Conservation (phyloP, 495 filamentous ascomycete genomes). For the Terfezia boudieri region DNA sequence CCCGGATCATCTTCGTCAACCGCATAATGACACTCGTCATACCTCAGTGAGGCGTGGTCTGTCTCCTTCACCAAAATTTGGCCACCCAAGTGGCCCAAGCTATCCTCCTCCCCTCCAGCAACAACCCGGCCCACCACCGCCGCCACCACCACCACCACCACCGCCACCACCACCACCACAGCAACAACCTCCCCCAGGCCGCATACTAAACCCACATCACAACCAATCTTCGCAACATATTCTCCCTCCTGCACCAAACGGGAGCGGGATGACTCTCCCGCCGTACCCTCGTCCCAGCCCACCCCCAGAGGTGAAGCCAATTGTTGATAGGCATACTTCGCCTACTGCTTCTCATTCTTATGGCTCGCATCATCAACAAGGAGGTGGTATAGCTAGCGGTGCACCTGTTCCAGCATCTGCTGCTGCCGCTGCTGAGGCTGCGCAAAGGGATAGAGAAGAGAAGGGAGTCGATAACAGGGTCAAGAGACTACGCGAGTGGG, state of each 20-base stretch:
- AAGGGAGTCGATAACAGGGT: conserved; percentile 32
- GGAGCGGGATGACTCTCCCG: conserved; percentile 22
- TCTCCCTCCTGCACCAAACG: conserved; percentile 34
- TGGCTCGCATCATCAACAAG: conserved; percentile 47
- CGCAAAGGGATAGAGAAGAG: conserved; percentile 55
- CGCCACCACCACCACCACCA: conserved; percentile 20
- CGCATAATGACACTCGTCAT: conserved; percentile 47
- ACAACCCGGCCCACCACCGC: conserved; percentile 2
- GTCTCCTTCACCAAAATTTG: conserved; percentile 41
- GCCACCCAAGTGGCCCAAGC: conserved; percentile 15
- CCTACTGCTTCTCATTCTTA: conserved; percentile 64
- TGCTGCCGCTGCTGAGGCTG: conserved; percentile 49
- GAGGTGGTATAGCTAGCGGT: conserved; percentile 50
- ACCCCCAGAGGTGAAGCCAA: conserved; percentile 59
- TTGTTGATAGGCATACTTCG: conserved; percentile 68
- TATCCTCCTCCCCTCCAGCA: conserved; percentile 7
- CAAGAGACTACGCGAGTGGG: conserved; percentile 80
- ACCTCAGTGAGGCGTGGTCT: conserved; percentile 26
- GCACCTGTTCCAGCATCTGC: conserved; percentile 54
- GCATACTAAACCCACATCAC: conserved; percentile 48
- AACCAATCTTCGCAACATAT: conserved; percentile 21
- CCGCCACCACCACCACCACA: conserved; percentile 33
- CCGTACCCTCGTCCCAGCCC: conserved; percentile 36
- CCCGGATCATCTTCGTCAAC: conserved; percentile 28
- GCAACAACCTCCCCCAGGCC: conserved; percentile 29